phyloP scores from a whole-genome alignment of 176 grass and related monocot genomes.

The Avena sativa region DNA sequence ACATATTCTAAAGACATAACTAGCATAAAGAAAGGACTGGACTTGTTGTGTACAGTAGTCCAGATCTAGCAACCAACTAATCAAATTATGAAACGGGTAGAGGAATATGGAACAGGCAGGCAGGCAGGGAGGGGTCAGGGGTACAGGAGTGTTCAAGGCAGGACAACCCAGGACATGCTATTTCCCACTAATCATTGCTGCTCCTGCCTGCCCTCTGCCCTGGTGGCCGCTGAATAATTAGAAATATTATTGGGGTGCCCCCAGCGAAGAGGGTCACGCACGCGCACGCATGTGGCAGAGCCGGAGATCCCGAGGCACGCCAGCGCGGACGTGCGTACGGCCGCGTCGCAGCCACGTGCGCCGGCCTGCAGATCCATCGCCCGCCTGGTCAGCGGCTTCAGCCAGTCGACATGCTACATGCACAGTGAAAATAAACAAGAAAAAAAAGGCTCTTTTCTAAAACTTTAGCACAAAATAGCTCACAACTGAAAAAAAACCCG shows the following conservation, averaged over 20 bases:
- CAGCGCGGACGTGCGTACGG: conserved; percentile 38
- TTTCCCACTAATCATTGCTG: conserved; percentile 43
- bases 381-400: too few species aligned
- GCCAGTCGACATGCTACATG: too few species aligned
- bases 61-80: conserved; percentile 46
- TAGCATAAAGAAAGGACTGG: conserved; percentile 7
- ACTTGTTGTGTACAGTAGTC: not conserved
- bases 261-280: not conserved
- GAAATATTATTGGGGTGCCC: too few species aligned
- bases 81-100: not conserved
- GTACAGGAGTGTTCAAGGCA: not conserved
- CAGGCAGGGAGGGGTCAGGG: not conserved
- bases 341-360: conserved; percentile 26
- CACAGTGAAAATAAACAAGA: too few species aligned
- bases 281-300: conserved; percentile 16
- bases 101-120: not conserved
- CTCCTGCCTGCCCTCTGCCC: not conserved
- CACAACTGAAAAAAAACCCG: too few species aligned
- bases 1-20: not conserved
- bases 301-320: conserved; percentile 45
- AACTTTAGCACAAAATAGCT: too few species aligned
- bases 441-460: too few species aligned
- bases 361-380: not conserved
- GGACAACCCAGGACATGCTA: conserved; percentile 42
- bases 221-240: not conserved